These are phyloP conservation scores for Fusarium pseudograminearum DNA, from an alignment of 2,329 filamentous ascomycete species.

Conservation along the genomic window DNA sequence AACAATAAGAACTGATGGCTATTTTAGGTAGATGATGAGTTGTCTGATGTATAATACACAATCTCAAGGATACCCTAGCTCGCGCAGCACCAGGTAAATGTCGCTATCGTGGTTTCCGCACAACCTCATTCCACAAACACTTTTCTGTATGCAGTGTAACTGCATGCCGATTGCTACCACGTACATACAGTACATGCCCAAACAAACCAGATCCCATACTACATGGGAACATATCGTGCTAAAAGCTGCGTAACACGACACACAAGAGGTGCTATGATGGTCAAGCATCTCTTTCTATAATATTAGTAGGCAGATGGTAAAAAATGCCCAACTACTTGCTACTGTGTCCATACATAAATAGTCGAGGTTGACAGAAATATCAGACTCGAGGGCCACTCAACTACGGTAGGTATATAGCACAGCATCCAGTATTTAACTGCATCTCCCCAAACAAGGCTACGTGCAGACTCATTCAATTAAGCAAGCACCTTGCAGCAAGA, in stretches of 20 bases:
- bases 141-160: conserved; percentile 19
- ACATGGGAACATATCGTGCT: conserved; percentile 9
- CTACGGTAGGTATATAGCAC: not conserved
- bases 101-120: not conserved
- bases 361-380: not conserved
- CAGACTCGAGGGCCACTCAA: not conserved
- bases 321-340: not conserved
- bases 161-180: conserved; percentile 14
- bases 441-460: conserved; percentile 21
- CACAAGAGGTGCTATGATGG: not conserved
- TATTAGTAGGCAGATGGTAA: not conserved
- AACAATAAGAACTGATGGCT: not conserved
- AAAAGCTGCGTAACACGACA: conserved; percentile 2
- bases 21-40: not conserved
- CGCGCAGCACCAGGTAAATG: not conserved
- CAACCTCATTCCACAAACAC: not conserved
- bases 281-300: not conserved
- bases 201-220: conserved; percentile 20
- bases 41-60: not conserved
- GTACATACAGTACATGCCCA: conserved; percentile 5
- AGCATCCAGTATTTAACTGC: not conserved
- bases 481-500: conserved; percentile 17
- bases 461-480: conserved; percentile 17
- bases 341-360: not conserved
- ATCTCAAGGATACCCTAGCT: not conserved